These are phyloP conservation scores for Poa pratensis DNA, from an alignment of 176 grass and related monocot species.

Conservation along the genomic window DNA sequence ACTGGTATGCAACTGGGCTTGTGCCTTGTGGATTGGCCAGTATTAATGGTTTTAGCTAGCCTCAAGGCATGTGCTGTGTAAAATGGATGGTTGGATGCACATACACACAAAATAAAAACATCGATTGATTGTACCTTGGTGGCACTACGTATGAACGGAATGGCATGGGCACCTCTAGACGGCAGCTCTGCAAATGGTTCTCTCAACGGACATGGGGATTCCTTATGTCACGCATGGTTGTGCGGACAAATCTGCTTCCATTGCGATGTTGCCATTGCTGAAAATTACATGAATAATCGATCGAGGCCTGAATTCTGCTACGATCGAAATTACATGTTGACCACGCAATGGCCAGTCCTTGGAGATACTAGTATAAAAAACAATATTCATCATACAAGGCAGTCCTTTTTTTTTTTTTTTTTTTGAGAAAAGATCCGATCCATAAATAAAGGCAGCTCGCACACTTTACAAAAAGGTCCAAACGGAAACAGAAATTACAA, in stretches of 20 bases:
- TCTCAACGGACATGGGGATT: slow-evolving; percentile 35
- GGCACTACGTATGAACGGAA: not conserved
- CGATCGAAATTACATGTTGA: no score
- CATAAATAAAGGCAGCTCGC: no score
- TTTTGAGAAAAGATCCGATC: no score
- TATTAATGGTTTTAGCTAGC: slow-evolving; percentile 40
- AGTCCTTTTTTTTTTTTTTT: no score
- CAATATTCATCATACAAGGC: not conserved
- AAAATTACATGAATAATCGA: not conserved
- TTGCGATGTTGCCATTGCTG: not conserved
- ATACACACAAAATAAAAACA: not conserved
- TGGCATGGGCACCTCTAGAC: not conserved
- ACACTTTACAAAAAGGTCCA: no score
- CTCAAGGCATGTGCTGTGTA: slow-evolving; percentile 27
- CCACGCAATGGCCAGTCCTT: no score
- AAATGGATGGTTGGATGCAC: slow-evolving; percentile 35
- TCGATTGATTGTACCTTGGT: not conserved
- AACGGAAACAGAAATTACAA: no score
- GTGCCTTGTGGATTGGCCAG: slow-evolving; percentile 22
- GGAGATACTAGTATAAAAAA: not conserved
- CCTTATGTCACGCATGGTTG: slow-evolving; percentile 35
- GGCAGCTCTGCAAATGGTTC: slow-evolving; percentile 7
- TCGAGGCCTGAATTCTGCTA: no score
- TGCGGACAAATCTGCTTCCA: slow-evolving; percentile 9
- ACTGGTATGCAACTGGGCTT: not conserved